A percentile compares a stretch with the other conserved stretches of the same genome.
Conservation (phyloP, 2,329 filamentous ascomycete species). For the Berkeleyomyces basicola region DNA sequence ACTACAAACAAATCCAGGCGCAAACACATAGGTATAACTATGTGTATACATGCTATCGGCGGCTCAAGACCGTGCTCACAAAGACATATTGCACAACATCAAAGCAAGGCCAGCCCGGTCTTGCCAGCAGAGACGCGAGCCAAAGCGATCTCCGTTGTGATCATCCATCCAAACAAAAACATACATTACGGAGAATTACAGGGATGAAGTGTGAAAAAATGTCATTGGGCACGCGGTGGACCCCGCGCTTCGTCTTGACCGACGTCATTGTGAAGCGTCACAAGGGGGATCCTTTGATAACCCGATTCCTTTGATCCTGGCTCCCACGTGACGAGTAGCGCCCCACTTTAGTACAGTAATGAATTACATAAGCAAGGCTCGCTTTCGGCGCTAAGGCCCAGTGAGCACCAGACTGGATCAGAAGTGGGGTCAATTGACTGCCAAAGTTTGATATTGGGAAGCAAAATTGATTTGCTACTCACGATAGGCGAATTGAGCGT, state of each 20-base stretch:
- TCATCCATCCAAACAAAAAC: background rate
- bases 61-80: too few species aligned
- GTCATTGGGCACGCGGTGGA: background rate
- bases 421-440: background rate
- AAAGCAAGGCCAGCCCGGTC: background rate
- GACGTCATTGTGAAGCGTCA: background rate
- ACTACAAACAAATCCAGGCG: too few species aligned
- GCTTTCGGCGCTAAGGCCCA: background rate
- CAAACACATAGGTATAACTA: too few species aligned
- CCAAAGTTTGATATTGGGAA: slow-evolving; percentile 5
- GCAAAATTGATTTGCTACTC: slow-evolving; percentile 4
- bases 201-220: background rate
- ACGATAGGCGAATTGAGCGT: background rate
- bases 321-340: background rate
- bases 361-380: background rate
- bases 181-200: background rate
- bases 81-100: background rate
- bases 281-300: background rate
- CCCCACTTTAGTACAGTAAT: background rate
- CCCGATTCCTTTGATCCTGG: background rate
- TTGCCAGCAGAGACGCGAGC: background rate
- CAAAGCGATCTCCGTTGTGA: background rate
- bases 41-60: too few species aligned
- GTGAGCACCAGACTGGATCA: background rate
- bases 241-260: background rate